These are phyloP conservation scores for Candida rishiriensis DNA, from an alignment of 805 yeast genomes.

Conservation along the genomic window DNA sequence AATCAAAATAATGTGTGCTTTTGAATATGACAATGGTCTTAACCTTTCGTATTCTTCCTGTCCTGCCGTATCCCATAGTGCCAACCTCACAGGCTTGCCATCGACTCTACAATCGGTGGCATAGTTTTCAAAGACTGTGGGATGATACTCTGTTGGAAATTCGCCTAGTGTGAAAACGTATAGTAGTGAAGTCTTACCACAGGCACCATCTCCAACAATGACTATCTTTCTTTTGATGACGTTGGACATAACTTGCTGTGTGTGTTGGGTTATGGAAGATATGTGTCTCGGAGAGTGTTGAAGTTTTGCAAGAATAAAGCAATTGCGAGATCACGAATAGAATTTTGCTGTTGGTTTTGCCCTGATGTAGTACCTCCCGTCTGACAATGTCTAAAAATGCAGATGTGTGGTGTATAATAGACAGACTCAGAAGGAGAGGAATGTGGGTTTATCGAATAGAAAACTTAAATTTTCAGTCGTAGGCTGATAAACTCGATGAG, in stretches of 20 bases:
- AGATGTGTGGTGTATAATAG: no score
- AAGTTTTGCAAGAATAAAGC: no score
- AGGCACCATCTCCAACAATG: constrained; percentile 93
- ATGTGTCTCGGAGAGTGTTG: no score
- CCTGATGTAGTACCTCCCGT: no score
- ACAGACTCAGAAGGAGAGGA: no score
- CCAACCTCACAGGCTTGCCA: constrained; percentile 84
- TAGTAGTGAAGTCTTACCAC: constrained; percentile 88
- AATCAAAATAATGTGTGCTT: constrained; percentile 79
- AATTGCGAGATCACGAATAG: no score
- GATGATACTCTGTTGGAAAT: constrained; percentile 88
- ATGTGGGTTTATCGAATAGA: no score
- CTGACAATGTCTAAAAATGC: no score
- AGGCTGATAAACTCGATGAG: no score
- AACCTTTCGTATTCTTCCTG: constrained; percentile 92
- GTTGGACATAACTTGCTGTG: constrained; percentile 12
- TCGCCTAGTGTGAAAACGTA: constrained; percentile 91
- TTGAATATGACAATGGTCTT: constrained; percentile 81
- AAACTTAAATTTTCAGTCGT: no score
- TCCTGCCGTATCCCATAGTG: constrained; percentile 96
- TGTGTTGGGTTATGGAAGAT: no score
- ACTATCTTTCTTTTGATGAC: constrained; percentile 68
- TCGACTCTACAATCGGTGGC: constrained; percentile 93
- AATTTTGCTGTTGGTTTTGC: no score
- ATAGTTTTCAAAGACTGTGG: constrained; percentile 91